phyloP scores from a whole-genome alignment of 371 early-diverging fungal species.

The Mortierella sp. region DNA sequence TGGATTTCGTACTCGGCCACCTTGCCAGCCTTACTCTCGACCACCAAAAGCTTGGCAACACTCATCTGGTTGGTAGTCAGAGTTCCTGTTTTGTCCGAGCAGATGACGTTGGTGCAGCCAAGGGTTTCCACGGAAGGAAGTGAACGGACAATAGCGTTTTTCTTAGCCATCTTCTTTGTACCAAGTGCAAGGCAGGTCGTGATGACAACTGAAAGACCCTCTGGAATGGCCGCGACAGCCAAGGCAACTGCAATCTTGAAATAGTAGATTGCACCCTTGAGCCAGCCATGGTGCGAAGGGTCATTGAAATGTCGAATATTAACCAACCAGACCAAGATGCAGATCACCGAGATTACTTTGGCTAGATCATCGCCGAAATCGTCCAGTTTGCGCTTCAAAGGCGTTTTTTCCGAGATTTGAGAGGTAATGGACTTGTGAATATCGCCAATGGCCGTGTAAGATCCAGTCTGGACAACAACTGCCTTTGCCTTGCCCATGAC shows the following conservation, averaged over 20 bases:
- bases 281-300: conserved; percentile 86
- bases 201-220: conserved; percentile 95
- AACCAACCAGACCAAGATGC: conserved; percentile 94
- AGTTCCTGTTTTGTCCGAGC: conserved; percentile 98
- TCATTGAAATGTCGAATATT: conserved; percentile 93
- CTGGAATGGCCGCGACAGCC: conserved; percentile 98
- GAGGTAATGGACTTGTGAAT: conserved; percentile 85
- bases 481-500: conserved; percentile 86
- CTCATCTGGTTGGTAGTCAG: conserved; percentile 97
- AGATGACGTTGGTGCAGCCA: conserved; percentile 94
- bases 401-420: conserved; percentile 88
- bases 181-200: conserved; percentile 95
- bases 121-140: conserved; percentile 94
- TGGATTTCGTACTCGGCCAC: conserved; percentile 72
- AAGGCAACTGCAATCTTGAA: conserved; percentile 97
- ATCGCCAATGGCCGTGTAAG: conserved; percentile 88
- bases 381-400: conserved; percentile 90
- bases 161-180: conserved; percentile 93
- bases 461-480: conserved; percentile 87
- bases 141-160: conserved; percentile 91
- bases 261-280: conserved; percentile 86
- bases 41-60: conserved; percentile 71
- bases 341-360: conserved; percentile 90
- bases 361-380: conserved; percentile 96
- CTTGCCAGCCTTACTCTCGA: conserved; percentile 52